Conservation (phyloP, 306 rosid species). For the Canavalia ensiformis region DNA sequence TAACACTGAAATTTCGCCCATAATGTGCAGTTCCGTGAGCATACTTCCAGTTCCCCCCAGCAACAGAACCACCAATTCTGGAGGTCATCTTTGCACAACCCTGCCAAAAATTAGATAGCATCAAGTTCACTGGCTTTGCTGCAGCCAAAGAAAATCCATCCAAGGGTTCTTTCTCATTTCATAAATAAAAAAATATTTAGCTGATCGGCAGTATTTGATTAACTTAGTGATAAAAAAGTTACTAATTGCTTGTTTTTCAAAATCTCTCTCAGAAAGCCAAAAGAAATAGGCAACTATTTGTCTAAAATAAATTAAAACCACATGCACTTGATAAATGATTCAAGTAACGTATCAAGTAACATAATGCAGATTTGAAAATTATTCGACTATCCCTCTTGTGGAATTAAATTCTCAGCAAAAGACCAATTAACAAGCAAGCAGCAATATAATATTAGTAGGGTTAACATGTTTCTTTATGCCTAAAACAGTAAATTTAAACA, state of each 20-base stretch:
- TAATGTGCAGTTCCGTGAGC: slow-evolving; percentile 99
- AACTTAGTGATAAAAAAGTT: not conserved
- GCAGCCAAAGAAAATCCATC: slow-evolving; percentile 21
- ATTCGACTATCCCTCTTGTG: not conserved
- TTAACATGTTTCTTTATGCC: slow-evolving; percentile 20
- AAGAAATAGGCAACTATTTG: too few species aligned
- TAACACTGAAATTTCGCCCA: slow-evolving; percentile 92
- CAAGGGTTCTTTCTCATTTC: slow-evolving; percentile 35
- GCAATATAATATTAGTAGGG: slow-evolving; percentile 35
- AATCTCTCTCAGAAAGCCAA: too few species aligned
- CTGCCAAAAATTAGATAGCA: slow-evolving; percentile 57
- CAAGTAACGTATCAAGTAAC: slow-evolving; percentile 3
- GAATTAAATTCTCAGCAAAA: slow-evolving; percentile 35
- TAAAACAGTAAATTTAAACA: slow-evolving; percentile 7
- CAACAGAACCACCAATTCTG: slow-evolving; percentile 95
- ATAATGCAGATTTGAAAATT: slow-evolving; percentile 37
- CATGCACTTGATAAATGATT: not conserved
- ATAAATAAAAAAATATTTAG: slow-evolving; percentile 9
- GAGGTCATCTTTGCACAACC: slow-evolving; percentile 99
- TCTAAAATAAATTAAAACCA: too few species aligned
- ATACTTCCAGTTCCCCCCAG: slow-evolving; percentile 99
- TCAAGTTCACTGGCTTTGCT: slow-evolving; percentile 37
- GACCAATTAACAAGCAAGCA: slow-evolving; percentile 33
- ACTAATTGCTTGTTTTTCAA: too few species aligned
- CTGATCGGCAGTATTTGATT: slow-evolving; percentile 11